Conservation (phyloP, 2,329 filamentous ascomycete genomes). For the Aspergillus melleus region DNA sequence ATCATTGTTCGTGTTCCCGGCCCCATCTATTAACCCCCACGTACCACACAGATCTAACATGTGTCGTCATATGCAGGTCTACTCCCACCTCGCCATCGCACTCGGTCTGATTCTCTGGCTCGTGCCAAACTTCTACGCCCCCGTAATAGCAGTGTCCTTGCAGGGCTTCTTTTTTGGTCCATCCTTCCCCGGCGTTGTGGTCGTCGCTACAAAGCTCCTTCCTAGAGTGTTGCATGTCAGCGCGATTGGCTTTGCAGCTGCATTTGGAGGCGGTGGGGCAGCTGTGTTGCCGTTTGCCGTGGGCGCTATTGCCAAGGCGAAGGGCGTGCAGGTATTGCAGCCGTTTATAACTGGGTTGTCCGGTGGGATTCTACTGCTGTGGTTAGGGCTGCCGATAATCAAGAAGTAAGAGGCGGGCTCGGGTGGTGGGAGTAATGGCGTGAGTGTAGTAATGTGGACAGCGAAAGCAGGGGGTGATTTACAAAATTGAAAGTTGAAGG, state of each 20-base stretch:
- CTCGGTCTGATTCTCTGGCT: conserved; percentile 79
- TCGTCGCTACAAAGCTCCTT: conserved; percentile 72
- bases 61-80: conserved; percentile 39
- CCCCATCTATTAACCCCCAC: background rate
- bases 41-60: too few relatives aligned
- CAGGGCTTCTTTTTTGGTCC: conserved; percentile 80
- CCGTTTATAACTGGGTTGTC: conserved; percentile 51
- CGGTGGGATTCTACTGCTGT: conserved; percentile 52
- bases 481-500: background rate
- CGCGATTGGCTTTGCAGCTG: conserved; percentile 78
- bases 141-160: conserved; percentile 68
- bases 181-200: conserved; percentile 72
- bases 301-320: conserved; percentile 53
- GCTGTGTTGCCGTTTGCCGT: conserved; percentile 46
- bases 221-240: conserved; percentile 72
- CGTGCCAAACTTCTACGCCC: conserved; percentile 72
- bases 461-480: too few relatives aligned
- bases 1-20: conserved; percentile 42
- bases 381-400: conserved; percentile 36
- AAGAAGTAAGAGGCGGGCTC: background rate
- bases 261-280: conserved; percentile 73
- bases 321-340: conserved; percentile 60
- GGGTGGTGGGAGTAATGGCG: too few relatives aligned
- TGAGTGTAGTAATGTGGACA: too few relatives aligned
- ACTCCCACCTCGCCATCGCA: conserved; percentile 63